These are phyloP conservation scores for Escallonia herrerae DNA, from an alignment of 129 eudicot genomes.

Conservation along the genomic window DNA sequence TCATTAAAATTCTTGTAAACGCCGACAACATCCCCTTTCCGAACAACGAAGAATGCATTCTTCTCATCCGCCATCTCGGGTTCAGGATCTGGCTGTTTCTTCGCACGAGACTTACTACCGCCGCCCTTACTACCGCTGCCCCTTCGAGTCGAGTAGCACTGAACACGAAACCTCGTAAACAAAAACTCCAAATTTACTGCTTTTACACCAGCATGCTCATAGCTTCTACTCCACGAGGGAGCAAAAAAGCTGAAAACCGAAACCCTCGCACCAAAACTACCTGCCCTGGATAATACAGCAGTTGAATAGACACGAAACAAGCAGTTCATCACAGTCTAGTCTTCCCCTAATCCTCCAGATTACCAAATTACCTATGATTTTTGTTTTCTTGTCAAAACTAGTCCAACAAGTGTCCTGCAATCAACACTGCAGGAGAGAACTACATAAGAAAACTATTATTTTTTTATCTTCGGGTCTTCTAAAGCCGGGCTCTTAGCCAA, in stretches of 20 bases:
- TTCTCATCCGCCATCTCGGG: conserved; percentile 61
- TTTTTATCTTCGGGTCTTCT: too few species aligned
- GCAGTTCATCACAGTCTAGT: conserved; percentile 52
- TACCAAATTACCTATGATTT: not conserved
- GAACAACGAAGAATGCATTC: conserved; percentile 73
- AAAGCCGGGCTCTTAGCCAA: too few species aligned
- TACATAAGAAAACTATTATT: too few species aligned
- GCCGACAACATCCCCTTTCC: conserved; percentile 92
- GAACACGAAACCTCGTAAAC: conserved; percentile 32
- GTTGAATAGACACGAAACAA: conserved; percentile 54
- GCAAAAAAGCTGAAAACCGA: conserved; percentile 20
- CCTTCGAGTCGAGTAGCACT: conserved; percentile 49
- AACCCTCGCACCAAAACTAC: conserved; percentile 33
- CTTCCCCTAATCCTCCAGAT: conserved; percentile 36
- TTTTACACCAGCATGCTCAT: conserved; percentile 25
- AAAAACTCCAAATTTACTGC: conserved; percentile 26
- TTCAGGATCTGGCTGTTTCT: conserved; percentile 8
- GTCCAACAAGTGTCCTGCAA: too few species aligned
- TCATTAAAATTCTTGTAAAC: conserved; percentile 82
- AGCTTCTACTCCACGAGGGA: conserved; percentile 30
- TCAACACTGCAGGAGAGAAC: too few species aligned
- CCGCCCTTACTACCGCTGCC: conserved; percentile 25
- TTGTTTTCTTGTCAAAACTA: too few species aligned
- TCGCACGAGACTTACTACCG: conserved; percentile 12
- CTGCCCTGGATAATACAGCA: conserved; percentile 45